A percentile compares a stretch with the other conserved stretches of the same genome.
Conservation (phyloP, 2,329 filamentous ascomycete species). For the Penicillium sp. region DNA sequence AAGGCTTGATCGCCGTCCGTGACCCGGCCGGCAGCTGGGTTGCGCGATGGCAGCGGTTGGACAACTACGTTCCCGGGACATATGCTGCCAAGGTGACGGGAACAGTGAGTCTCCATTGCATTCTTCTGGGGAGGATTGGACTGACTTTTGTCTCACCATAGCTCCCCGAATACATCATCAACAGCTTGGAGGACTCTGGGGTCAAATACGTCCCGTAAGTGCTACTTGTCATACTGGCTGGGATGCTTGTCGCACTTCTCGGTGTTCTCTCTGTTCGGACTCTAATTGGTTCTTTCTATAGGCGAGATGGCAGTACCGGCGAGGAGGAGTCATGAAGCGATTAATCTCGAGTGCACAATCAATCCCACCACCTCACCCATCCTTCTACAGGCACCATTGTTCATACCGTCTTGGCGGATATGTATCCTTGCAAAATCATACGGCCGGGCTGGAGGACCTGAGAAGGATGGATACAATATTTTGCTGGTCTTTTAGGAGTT, state of each 20-base stretch:
- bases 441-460: background rate
- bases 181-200: constrained; percentile 55
- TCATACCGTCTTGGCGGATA: constrained; percentile 2
- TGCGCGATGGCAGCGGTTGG: constrained; percentile 90
- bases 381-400: background rate
- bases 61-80: constrained; percentile 79
- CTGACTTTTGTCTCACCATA: constrained; percentile 19
- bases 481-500: constrained; percentile 19
- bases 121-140: background rate
- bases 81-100: constrained; percentile 96
- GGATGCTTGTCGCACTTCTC: background rate
- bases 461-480: background rate
- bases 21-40: constrained; percentile 88
- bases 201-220: constrained; percentile 58
- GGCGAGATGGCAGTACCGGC: constrained; percentile 45
- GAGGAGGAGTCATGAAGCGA: constrained; percentile 41
- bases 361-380: background rate
- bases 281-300: constrained; percentile 11
- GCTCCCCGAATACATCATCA: constrained; percentile 55
- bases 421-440: constrained; percentile 9
- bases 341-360: background rate
- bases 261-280: constrained; percentile 7
- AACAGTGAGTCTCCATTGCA: constrained; percentile 47
- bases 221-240: background rate
- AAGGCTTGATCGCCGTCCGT: constrained; percentile 80